These are phyloP conservation scores for Cucumis hystrix DNA, from an alignment of 306 rosid species.

Conservation along the genomic window DNA sequence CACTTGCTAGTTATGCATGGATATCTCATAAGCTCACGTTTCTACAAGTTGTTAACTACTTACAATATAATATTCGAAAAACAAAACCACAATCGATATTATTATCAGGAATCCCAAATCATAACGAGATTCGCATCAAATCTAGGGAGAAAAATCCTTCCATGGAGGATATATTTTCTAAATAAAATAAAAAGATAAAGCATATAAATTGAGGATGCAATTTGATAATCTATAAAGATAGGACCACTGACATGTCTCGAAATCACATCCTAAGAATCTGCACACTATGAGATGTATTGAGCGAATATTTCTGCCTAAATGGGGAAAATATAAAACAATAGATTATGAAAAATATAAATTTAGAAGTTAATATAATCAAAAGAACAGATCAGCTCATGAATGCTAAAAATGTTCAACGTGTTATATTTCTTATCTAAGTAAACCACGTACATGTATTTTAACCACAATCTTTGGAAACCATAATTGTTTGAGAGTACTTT, in stretches of 20 bases:
- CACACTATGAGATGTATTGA: background rate
- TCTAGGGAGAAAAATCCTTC: background rate
- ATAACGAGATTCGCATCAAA: too few relatives aligned
- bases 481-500: background rate
- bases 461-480: background rate
- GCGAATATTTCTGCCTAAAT: too few relatives aligned
- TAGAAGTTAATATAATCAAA: background rate
- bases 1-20: too few relatives aligned
- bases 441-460: slow-evolving; percentile 4
- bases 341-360: too few relatives aligned
- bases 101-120: too few relatives aligned
- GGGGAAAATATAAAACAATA: too few relatives aligned
- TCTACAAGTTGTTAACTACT: background rate
- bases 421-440: slow-evolving; percentile 1
- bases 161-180: too few relatives aligned
- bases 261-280: background rate
- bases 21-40: background rate
- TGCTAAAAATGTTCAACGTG: background rate
- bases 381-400: background rate
- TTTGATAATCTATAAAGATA: too few relatives aligned
- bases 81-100: too few relatives aligned
- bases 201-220: too few relatives aligned
- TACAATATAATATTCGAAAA: background rate
- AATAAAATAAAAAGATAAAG: too few relatives aligned
- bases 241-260: background rate